phyloP scores from a whole-genome alignment of 1,284 basidiomycete species.

The Spongiforma sp. region DNA sequence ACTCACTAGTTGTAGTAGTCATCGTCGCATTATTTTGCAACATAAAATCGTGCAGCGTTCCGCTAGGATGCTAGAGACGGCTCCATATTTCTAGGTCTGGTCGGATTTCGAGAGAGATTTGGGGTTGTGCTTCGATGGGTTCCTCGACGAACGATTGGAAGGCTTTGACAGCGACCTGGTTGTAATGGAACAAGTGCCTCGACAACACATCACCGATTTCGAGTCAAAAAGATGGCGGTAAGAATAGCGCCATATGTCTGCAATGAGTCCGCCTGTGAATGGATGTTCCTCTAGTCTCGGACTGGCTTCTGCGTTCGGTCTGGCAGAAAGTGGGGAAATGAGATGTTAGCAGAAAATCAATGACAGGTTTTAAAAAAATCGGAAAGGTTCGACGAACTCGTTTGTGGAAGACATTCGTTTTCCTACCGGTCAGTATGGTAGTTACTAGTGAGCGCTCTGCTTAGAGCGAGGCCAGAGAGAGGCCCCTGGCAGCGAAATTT shows the following conservation, averaged over 20 bases:
- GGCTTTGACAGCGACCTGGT: slow-evolving; percentile 27
- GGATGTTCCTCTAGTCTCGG: not conserved
- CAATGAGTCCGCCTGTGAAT: slow-evolving; percentile 11
- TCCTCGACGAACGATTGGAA: slow-evolving; percentile 10
- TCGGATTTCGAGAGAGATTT: slow-evolving; percentile 11
- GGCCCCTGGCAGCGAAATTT: no score
- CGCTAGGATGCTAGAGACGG: slow-evolving; percentile 22
- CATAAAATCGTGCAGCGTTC: slow-evolving; percentile 18
- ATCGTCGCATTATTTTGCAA: slow-evolving; percentile 5
- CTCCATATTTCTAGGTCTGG: slow-evolving; percentile 27
- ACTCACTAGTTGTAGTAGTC: slow-evolving; percentile 18
- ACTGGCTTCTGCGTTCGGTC: slow-evolving; percentile 20
- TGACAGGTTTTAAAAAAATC: not conserved
- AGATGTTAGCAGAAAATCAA: slow-evolving; percentile 8
- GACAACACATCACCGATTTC: not conserved
- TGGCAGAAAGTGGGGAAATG: slow-evolving; percentile 17
- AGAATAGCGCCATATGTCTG: slow-evolving; percentile 20
- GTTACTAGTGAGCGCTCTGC: no score
- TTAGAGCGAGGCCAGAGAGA: no score
- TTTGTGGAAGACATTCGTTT: slow-evolving; percentile 2
- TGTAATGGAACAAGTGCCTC: not conserved
- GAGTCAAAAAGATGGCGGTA: slow-evolving; percentile 1
- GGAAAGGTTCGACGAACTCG: slow-evolving; percentile 5
- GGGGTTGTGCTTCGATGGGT: not conserved
- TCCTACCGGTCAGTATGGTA: no score